Evolutionary conservation across 2,329 filamentous ascomycete species (phyloP).

Genomic region (Xylaria multiplex): DNA sequence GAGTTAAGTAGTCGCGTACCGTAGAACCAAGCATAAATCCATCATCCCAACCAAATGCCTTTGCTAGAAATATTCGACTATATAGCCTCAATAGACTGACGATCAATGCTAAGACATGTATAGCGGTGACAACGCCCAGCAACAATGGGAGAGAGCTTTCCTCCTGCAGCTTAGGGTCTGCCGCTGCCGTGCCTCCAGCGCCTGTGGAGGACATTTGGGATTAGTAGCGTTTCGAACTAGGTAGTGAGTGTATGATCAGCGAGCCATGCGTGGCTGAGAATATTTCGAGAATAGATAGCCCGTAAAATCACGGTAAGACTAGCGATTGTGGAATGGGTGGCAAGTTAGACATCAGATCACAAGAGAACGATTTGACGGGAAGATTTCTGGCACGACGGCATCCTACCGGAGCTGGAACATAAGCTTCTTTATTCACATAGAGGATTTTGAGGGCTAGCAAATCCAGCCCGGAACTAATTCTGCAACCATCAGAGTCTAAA

Average conservation of each 20-base stretch:
- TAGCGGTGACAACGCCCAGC: conserved; percentile 17
- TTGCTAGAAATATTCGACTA: conserved; percentile 27
- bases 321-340: background rate
- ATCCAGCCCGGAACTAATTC: conserved; percentile 10
- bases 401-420: background rate
- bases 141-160: conserved; percentile 29
- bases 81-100: conserved; percentile 29
- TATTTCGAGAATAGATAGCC: background rate
- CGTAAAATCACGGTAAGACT: background rate
- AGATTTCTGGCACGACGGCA: background rate
- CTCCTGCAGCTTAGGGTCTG: conserved; percentile 9
- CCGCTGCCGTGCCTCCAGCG: conserved; percentile 4
- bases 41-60: conserved; percentile 46
- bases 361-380: conserved; percentile 5
- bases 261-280: conserved; percentile 7
- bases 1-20: conserved; percentile 37
- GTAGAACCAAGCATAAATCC: conserved; percentile 44
- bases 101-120: conserved; percentile 23
- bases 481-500: conserved; percentile 20
- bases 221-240: background rate
- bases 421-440: conserved; percentile 14
- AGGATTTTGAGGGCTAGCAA: background rate
- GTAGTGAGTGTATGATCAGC: background rate
- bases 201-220: conserved; percentile 3
- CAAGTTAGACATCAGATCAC: background rate